These are phyloP conservation scores for Excoecaria agallocha DNA, from an alignment of 345 rosid genomes.

Conservation along the genomic window DNA sequence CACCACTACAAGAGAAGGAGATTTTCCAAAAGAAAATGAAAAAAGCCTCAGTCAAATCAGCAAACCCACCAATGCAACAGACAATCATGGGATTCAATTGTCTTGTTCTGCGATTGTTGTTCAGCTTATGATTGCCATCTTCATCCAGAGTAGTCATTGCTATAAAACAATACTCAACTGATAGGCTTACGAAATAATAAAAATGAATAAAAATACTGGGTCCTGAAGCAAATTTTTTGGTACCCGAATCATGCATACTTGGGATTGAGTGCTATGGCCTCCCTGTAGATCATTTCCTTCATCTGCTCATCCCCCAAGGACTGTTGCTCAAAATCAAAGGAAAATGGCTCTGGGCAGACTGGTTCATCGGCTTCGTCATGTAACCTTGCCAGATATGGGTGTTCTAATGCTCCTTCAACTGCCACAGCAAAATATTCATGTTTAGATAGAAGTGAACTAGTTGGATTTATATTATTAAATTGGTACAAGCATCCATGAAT, in stretches of 20 bases:
- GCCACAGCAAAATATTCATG: conserved; percentile 21
- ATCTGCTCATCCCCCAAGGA: conserved; percentile 82
- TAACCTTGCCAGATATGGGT: conserved; percentile 75
- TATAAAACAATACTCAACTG: neutral
- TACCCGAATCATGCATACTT: conserved; percentile 38
- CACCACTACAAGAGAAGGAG: neutral
- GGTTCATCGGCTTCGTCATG: conserved; percentile 94
- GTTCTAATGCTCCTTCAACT: conserved; percentile 95
- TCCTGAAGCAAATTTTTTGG: neutral
- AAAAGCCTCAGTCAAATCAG: neutral
- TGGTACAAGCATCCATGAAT: neutral
- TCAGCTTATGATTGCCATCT: neutral
- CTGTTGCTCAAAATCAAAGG: conserved; percentile 86
- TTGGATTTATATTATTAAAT: neutral
- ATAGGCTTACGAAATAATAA: neutral
- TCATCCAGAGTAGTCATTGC: neutral
- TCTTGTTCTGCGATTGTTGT: conserved; percentile 4
- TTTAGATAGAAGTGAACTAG: neutral
- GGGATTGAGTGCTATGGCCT: conserved; percentile 79
- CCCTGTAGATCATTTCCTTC: conserved; percentile 79
- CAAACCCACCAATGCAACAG: neutral
- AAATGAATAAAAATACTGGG: neutral
- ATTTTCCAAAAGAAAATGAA: neutral
- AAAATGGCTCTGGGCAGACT: conserved; percentile 63
- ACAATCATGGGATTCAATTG: neutral